These are phyloP conservation scores for Arctium lappa DNA, from an alignment of 129 eudicot species.

Conservation along the genomic window DNA sequence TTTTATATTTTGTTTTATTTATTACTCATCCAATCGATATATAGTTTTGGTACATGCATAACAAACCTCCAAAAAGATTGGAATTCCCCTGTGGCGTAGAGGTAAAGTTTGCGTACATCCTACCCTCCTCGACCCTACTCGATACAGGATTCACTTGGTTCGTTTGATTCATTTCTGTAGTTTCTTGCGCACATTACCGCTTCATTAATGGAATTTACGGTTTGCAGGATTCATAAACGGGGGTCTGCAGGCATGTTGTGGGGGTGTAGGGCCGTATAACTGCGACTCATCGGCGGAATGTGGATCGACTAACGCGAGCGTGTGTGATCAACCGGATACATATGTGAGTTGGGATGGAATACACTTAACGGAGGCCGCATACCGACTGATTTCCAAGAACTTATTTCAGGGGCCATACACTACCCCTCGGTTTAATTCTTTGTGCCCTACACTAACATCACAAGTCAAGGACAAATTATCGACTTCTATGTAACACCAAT, in stretches of 20 bases:
- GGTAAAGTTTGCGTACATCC: too few relatives aligned
- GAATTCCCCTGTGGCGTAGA: too few relatives aligned
- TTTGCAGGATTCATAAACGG: constrained; percentile 43
- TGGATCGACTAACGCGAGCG: constrained; percentile 14
- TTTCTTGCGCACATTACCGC: background rate
- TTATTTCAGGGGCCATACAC: constrained; percentile 39
- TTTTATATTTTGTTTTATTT: too few relatives aligned
- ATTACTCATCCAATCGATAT: too few relatives aligned
- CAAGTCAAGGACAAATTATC: background rate
- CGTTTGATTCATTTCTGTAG: background rate
- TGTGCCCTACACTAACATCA: constrained; percentile 13
- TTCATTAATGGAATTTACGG: background rate
- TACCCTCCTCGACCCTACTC: too few relatives aligned
- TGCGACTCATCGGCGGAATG: constrained; percentile 22
- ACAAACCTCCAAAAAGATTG: too few relatives aligned
- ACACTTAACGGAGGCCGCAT: constrained; percentile 54
- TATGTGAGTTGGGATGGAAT: constrained; percentile 58
- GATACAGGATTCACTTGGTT: too few relatives aligned
- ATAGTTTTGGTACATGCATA: too few relatives aligned
- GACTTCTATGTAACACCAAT: constrained; percentile 1
- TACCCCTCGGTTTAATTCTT: constrained; percentile 12
- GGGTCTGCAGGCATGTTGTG: constrained; percentile 51
- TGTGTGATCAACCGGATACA: constrained; percentile 38
- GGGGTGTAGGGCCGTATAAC: constrained; percentile 44
- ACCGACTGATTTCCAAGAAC: constrained; percentile 24